phyloP scores from a whole-genome alignment of 176 grass and related monocot genomes.

The Bolboschoenus planiculmis region DNA sequence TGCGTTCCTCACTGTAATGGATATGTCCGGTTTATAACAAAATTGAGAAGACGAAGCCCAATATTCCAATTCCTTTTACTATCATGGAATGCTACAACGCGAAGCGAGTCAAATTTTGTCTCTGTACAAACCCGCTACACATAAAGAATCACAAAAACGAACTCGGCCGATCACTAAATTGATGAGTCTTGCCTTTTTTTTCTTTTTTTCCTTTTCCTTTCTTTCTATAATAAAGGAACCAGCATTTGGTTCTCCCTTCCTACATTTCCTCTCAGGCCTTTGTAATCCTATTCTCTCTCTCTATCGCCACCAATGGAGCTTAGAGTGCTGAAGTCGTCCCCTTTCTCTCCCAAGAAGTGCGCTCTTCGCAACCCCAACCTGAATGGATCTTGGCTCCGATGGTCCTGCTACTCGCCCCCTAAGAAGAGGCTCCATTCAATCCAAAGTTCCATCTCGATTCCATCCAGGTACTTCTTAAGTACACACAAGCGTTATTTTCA shows the following conservation, averaged over 20 bases:
- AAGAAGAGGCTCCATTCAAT: slow-evolving; percentile 31
- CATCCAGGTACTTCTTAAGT: slow-evolving; percentile 19
- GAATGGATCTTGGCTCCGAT: background rate
- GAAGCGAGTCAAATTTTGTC: background rate
- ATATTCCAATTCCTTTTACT: too few species aligned
- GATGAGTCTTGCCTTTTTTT: background rate
- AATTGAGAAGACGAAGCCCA: background rate
- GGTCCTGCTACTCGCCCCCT: background rate
- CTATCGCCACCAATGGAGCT: slow-evolving; percentile 20
- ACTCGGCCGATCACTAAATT: background rate
- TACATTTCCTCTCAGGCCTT: too few species aligned
- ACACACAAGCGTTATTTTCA: background rate
- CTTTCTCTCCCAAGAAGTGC: background rate
- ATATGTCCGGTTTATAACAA: background rate
- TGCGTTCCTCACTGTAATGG: background rate
- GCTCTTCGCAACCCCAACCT: background rate
- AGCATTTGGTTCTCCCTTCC: too few species aligned
- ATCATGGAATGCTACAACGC: background rate
- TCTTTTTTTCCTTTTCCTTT: background rate
- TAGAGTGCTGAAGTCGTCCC: slow-evolving; percentile 16
- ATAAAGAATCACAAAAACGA: too few species aligned
- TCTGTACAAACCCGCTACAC: background rate
- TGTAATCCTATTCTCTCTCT: background rate
- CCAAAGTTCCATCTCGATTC: slow-evolving; percentile 15
- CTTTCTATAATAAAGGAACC: background rate